Percentiles rank a stretch among this genome's conserved stretches.
These are phyloP conservation scores for Straminergon stramineum DNA, from an alignment of 225 moss, liverwort and hornwort species.

Conservation along the genomic window DNA sequence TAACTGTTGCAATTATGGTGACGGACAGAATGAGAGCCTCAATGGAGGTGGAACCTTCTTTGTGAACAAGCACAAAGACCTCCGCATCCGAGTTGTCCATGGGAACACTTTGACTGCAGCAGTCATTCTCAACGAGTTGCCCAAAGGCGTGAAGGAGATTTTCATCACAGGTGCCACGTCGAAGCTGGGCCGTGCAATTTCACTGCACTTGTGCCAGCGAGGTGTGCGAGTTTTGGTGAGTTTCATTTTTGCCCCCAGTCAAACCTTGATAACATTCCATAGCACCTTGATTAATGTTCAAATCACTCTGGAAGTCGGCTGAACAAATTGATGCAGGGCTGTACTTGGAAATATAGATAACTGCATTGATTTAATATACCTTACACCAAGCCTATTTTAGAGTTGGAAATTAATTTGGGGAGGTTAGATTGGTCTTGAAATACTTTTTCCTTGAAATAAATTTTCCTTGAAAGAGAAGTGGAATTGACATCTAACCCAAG, in stretches of 20 bases:
- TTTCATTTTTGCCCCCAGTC: fast-evolving
- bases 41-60: conserved; percentile 88
- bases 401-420: neutral
- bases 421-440: neutral
- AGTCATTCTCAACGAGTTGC: conserved; percentile 63
- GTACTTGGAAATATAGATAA: neutral
- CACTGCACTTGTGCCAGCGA: conserved; percentile 55
- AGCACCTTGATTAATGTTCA: neutral
- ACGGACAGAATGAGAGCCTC: conserved; percentile 75
- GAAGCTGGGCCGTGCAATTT: conserved; percentile 78
- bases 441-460: neutral
- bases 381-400: neutral
- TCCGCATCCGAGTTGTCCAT: conserved; percentile 72
- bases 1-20: neutral
- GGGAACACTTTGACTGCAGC: conserved; percentile 91
- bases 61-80: conserved; percentile 45
- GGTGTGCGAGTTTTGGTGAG: conserved; percentile 73
- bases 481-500: neutral
- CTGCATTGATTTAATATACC: too few species aligned
- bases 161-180: conserved; percentile 89
- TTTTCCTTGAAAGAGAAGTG: neutral
- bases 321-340: neutral
- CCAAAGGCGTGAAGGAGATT: conserved; percentile 51
- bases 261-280: neutral
- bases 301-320: neutral